phyloP scores from a whole-genome alignment of 306 rosid species.

The Dalbergia oliveri region DNA sequence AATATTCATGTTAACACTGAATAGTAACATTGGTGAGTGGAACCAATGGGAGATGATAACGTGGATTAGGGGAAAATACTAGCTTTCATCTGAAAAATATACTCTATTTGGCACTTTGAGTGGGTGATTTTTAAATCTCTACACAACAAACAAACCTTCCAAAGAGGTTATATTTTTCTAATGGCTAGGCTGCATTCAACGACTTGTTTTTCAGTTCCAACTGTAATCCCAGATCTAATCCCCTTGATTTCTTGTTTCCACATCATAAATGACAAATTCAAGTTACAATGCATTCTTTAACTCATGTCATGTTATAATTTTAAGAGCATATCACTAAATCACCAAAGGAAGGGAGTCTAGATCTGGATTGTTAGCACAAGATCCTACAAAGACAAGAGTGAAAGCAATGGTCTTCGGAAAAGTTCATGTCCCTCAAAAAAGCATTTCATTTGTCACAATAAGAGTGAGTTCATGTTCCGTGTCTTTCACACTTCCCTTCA shows the following conservation, averaged over 20 bases:
- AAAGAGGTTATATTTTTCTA: neutral
- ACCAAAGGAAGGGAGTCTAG: neutral
- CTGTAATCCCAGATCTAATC: constrained; percentile 4
- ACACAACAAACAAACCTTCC: constrained; percentile 1
- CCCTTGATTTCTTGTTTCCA: neutral
- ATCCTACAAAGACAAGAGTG: neutral
- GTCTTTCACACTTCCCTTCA: neutral
- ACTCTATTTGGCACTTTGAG: constrained; percentile 9
- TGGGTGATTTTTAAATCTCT: neutral
- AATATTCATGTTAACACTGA: constrained; percentile 21
- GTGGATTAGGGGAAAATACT: neutral
- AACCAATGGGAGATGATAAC: constrained; percentile 26
- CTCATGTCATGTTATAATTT: neutral
- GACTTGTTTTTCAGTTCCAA: constrained; percentile 3
- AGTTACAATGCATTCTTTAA: neutral
- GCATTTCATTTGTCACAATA: neutral
- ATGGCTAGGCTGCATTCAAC: neutral
- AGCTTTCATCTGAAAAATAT: constrained; percentile 6
- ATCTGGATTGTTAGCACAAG: neutral
- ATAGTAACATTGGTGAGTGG: constrained; percentile 23
- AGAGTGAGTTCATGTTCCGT: neutral
- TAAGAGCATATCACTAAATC: neutral
- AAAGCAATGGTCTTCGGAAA: constrained; percentile 1
- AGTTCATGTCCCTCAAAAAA: constrained; percentile 5
- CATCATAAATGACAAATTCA: neutral